Evolutionary conservation across 495 filamentous ascomycete genomes (phyloP), one percentile per base, ranked within the genome.

Genomic region (Aspergillus incahuasiensis): DNA sequence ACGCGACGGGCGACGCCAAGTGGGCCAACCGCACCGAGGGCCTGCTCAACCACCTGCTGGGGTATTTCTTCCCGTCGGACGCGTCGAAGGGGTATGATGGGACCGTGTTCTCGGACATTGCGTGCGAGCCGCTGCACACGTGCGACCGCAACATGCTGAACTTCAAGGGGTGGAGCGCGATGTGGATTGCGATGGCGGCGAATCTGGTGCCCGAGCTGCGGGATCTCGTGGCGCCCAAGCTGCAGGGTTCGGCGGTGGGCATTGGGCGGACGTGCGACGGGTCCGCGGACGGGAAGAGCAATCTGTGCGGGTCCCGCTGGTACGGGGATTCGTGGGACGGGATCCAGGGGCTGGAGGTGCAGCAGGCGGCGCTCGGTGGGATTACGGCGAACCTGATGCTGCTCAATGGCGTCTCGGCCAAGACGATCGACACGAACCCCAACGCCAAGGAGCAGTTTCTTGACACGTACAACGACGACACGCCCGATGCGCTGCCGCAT

Each of bases 151-250:
- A 91, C 67, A 84, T 89, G 63, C 81, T 82, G 54, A 80, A 80
- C 32, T 91, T 92, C 78, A 91, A 91, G 66, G 86, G 85, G 5
- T 89, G 87, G 64, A 74, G 89, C 2, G 71, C 86, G 3, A 82
- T 88, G 20, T 91, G 87, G 85, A 79, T 94, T 75, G 86, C 86
- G 3, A 75, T 82, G 11, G 83, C 85, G 3, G 83, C 83, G 1
- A 85, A 87, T 54, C 79, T 90, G 5, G 69, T 65, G 1, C 69
- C 72, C 6, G 85, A 77, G 64, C 88, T 83, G 1, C 73, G 68
- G 30, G 66, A 76, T 28, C 62, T 61, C 9, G 81, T 92, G 65
- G 80, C 80, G 65, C 82, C 83, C 0, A 77, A 84, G 41, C 74
- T 94, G 13, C 65, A 68, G 22, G 74, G 81, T 6, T 86, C 84